Evolutionary conservation across 2,329 filamentous ascomycete species (phyloP).

Genomic region (Bisporella sp.): DNA sequence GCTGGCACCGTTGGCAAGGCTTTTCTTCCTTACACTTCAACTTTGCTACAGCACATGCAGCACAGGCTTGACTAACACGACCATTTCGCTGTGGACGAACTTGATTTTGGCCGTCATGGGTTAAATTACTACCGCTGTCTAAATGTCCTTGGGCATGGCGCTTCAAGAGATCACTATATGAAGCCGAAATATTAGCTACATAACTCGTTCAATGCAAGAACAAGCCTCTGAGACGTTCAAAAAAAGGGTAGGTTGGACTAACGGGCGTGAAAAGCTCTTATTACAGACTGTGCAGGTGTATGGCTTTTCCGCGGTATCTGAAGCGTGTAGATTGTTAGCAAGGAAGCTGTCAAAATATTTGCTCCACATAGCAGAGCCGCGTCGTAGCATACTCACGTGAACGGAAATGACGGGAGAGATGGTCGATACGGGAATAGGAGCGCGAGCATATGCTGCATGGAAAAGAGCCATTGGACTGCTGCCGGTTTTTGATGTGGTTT

Average conservation of each 20-base stretch:
- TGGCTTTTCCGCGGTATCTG: slow-evolving; percentile 4
- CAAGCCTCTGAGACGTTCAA: not conserved
- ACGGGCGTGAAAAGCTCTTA: slow-evolving; percentile 1
- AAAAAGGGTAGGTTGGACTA: not conserved
- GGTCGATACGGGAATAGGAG: slow-evolving; percentile 4
- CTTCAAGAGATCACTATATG: not conserved
- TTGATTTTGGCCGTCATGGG: too few relatives aligned
- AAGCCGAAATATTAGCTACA: not conserved
- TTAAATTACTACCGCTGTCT: not conserved
- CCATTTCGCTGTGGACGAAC: not conserved
- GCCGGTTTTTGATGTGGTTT: too few relatives aligned
- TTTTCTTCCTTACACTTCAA: slow-evolving; percentile 3
- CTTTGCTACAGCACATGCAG: slow-evolving; percentile 3
- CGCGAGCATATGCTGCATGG: slow-evolving; percentile 5
- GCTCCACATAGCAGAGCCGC: not conserved
- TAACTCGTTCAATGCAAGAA: not conserved
- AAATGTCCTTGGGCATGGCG: not conserved
- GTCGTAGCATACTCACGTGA: not conserved
- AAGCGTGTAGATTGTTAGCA: not conserved
- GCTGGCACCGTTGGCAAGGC: slow-evolving; percentile 4
- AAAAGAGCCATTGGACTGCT: not conserved
- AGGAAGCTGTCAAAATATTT: not conserved
- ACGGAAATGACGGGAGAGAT: slow-evolving; percentile 5
- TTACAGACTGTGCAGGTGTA: slow-evolving; percentile 1
- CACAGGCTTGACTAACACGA: slow-evolving; percentile 5